A percentile compares a stretch with the other conserved stretches of the same genome.
These are phyloP conservation scores for Verticillium zaregamsianum DNA, from an alignment of 2,329 filamentous ascomycete species.

Conservation along the genomic window DNA sequence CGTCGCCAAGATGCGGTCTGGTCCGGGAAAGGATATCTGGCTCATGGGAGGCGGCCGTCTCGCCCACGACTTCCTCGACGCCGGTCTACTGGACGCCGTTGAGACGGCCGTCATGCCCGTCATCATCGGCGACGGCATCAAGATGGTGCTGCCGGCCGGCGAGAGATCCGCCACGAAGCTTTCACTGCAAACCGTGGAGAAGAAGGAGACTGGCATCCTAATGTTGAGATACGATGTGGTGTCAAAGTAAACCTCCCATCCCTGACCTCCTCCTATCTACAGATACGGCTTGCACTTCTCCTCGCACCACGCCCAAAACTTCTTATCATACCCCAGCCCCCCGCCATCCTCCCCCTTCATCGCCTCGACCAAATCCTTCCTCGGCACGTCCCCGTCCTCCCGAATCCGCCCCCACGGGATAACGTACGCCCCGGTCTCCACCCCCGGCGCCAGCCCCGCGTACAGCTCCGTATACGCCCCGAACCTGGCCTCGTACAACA, in stretches of 20 bases:
- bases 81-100: conserved; percentile 23
- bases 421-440: no score
- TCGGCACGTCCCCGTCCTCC: background rate
- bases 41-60: conserved; percentile 29
- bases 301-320: background rate
- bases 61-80: conserved; percentile 20
- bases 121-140: conserved; percentile 18
- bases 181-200: conserved; percentile 6
- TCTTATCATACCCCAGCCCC: background rate
- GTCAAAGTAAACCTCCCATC: background rate
- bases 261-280: background rate
- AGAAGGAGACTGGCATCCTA: conserved; percentile 15
- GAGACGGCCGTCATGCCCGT: conserved; percentile 24
- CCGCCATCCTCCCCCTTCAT: background rate
- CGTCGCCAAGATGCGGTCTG: conserved; percentile 16
- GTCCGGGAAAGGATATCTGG: conserved; percentile 25
- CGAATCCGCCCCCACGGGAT: no score
- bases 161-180: conserved; percentile 6
- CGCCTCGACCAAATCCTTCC: background rate
- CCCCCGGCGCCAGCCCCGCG: no score
- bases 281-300: background rate
- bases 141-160: conserved; percentile 12
- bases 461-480: no score
- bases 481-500: no score
- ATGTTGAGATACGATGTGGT: conserved; percentile 16